Evolutionary conservation across 2,329 filamentous ascomycete species (phyloP).

Genomic region (Aspergillus pseudoterreus): DNA sequence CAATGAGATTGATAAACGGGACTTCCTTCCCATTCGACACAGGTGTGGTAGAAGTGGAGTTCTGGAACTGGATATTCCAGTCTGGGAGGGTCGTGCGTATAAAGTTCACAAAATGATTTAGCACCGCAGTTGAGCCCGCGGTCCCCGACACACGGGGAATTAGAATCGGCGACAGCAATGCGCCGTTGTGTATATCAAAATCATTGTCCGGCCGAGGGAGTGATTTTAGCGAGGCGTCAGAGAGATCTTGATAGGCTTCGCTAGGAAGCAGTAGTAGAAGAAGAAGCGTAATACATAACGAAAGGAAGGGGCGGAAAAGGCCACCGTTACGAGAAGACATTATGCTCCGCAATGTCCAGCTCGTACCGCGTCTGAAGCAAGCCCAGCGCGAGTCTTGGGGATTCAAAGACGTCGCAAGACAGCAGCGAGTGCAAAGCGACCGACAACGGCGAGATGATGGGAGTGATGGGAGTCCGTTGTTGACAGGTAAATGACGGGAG

Average conservation of each 20-base stretch:
- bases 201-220: constrained; percentile 70
- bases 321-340: constrained; percentile 29
- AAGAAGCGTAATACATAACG: constrained; percentile 22
- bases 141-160: constrained; percentile 86
- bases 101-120: constrained; percentile 80
- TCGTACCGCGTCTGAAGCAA: too few relatives aligned
- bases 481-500: constrained; percentile 1
- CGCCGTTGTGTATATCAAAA: constrained; percentile 73
- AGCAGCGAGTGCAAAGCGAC: not conserved
- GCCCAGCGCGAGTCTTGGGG: not conserved
- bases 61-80: constrained; percentile 82
- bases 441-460: not conserved
- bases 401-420: not conserved
- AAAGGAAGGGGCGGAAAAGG: constrained; percentile 22
- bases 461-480: not conserved
- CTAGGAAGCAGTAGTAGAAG: constrained; percentile 22
- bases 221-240: constrained; percentile 67
- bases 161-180: constrained; percentile 80
- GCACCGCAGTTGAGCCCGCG: constrained; percentile 65
- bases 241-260: constrained; percentile 58
- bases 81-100: constrained; percentile 69
- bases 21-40: constrained; percentile 66
- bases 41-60: constrained; percentile 82
- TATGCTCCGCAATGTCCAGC: not conserved
- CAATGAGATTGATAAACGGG: constrained; percentile 83